Evolutionary conservation across 352 stramenopile genomes (phyloP).

Genomic region (Phytophthora quininea): DNA sequence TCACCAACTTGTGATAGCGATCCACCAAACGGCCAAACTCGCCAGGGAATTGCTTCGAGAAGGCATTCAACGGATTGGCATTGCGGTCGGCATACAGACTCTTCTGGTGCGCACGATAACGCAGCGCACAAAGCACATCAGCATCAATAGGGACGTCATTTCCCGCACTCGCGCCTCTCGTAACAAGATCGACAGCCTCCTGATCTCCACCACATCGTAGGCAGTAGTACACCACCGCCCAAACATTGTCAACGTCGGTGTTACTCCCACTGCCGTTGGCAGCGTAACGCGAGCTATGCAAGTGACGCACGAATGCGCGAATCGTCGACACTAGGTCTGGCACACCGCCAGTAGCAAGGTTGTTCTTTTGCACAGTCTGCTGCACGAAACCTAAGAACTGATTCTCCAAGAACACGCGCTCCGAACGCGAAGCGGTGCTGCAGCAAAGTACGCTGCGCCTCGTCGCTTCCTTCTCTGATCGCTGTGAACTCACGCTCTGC

Average conservation of each 20-base stretch:
- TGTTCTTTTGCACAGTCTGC: constrained; percentile 79
- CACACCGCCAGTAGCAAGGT: constrained; percentile 71
- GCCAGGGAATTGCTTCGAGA: constrained; percentile 71
- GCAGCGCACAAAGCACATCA: constrained; percentile 61
- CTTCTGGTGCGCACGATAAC: constrained; percentile 71
- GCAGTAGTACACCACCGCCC: constrained; percentile 83
- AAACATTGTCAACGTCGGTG: constrained; percentile 64
- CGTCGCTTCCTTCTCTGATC: constrained; percentile 35
- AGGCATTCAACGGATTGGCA: constrained; percentile 46
- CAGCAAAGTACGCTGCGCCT: constrained; percentile 46
- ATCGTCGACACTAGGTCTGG: constrained; percentile 75
- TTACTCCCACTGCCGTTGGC: constrained; percentile 38
- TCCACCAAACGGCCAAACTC: constrained; percentile 69
- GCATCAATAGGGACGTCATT: constrained; percentile 56
- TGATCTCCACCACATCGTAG: constrained; percentile 74
- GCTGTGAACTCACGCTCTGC: constrained; percentile 65
- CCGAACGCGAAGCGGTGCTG: constrained; percentile 69
- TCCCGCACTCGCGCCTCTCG: constrained; percentile 43
- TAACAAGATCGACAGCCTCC: constrained; percentile 67
- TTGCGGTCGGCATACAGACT: constrained; percentile 44
- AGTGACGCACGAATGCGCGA: constrained; percentile 77
- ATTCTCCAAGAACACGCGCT: constrained; percentile 74
- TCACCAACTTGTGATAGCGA: constrained; percentile 76
- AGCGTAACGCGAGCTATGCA: constrained; percentile 73
- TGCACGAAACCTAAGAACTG: constrained; percentile 83